phyloP scores from a whole-genome alignment of 2,329 filamentous ascomycete species.

The Beauveria rudraprayagi region DNA sequence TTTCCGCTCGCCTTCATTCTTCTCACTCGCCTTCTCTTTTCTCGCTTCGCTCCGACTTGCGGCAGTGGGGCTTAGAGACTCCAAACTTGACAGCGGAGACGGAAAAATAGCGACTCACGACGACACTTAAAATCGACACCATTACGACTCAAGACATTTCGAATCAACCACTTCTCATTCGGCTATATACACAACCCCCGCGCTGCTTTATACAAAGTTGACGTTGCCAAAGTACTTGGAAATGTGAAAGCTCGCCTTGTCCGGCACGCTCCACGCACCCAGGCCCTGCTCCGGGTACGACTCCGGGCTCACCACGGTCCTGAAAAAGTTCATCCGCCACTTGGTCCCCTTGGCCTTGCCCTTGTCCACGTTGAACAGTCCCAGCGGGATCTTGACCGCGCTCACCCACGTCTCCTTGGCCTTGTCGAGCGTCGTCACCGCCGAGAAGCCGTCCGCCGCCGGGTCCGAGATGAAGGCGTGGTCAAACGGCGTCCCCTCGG shows the following conservation, averaged over 20 bases:
- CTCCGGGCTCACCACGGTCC: conserved; percentile 33
- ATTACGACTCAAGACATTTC: background rate
- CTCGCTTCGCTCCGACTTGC: background rate
- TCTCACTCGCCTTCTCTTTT: background rate
- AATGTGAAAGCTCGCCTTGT: conserved; percentile 40
- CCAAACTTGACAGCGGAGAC: too few relatives aligned
- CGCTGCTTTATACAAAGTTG: conserved; percentile 25
- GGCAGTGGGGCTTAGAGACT: too few relatives aligned
- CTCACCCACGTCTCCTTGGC: conserved; percentile 32
- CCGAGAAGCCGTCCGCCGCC: conserved; percentile 31
- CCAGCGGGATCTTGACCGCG: conserved; percentile 34
- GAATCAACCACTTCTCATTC: background rate
- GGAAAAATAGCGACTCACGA: background rate
- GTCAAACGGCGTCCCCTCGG: conserved; percentile 33
- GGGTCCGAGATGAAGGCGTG: conserved; percentile 34
- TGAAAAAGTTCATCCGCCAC: conserved; percentile 47
- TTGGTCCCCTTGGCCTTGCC: conserved; percentile 33
- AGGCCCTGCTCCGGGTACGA: conserved; percentile 36
- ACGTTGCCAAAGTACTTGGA: conserved; percentile 37
- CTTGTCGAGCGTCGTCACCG: conserved; percentile 32
- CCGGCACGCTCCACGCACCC: conserved; percentile 38
- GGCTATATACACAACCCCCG: background rate
- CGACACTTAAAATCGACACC: background rate
- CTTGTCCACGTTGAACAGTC: conserved; percentile 39
- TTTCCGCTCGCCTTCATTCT: background rate